phyloP scores from a whole-genome alignment of 2,329 filamentous ascomycete species.

The Nemania bipapillata region DNA sequence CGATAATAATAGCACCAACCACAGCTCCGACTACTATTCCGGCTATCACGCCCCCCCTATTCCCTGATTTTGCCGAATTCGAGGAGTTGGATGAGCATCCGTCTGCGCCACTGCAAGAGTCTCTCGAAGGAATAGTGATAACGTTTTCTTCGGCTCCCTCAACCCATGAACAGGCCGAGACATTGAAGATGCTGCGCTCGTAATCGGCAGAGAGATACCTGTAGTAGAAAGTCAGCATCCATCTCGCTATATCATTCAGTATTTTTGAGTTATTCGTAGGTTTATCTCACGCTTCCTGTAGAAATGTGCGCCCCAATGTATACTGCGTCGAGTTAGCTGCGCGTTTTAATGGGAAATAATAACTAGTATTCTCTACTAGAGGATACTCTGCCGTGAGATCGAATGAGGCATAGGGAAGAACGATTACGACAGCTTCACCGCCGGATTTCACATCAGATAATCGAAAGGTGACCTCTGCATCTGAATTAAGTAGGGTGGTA shows the following conservation, averaged over 20 bases:
- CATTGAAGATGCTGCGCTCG: constrained; percentile 55
- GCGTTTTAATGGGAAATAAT: constrained; percentile 52
- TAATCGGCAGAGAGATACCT: constrained; percentile 56
- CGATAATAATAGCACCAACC: constrained; percentile 27
- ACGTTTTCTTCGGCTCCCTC: constrained; percentile 51
- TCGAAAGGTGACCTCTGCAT: constrained; percentile 52
- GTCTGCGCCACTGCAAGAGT: constrained; percentile 10
- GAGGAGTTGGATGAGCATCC: constrained; percentile 11
- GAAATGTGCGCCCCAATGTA: constrained; percentile 52
- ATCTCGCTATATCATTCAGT: not conserved
- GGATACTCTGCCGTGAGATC: constrained; percentile 50
- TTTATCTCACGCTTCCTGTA: constrained; percentile 52
- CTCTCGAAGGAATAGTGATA: constrained; percentile 47
- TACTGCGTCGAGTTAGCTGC: constrained; percentile 52
- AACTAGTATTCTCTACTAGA: constrained; percentile 47
- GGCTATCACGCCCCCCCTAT: constrained; percentile 44
- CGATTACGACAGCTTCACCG: constrained; percentile 50
- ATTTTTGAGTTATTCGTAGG: not conserved
- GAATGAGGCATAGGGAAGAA: constrained; percentile 52
- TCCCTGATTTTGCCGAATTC: too few relatives aligned
- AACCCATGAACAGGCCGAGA: constrained; percentile 53
- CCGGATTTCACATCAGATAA: constrained; percentile 51
- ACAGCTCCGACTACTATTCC: constrained; percentile 44
- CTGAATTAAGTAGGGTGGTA: constrained; percentile 45
- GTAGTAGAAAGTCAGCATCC: constrained; percentile 26